Conservation (phyloP, 805 yeast genomes). For the Metschnikowia continentalis region DNA sequence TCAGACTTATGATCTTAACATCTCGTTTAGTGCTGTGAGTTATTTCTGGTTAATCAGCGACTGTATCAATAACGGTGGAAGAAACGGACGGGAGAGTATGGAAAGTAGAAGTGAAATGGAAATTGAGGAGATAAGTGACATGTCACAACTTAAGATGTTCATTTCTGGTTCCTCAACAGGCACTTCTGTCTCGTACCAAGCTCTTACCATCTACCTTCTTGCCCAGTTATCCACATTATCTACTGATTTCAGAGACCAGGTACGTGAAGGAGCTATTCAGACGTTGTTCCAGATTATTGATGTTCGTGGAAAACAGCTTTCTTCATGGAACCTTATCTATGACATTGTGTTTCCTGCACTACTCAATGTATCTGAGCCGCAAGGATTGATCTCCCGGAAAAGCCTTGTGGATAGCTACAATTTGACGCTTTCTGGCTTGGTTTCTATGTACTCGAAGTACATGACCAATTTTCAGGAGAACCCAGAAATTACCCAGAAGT, state of each 20-base stretch:
- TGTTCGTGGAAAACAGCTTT: constrained; percentile 29
- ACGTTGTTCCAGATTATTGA: constrained; percentile 70
- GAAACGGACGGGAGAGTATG: background rate
- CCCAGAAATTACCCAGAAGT: constrained; percentile 18
- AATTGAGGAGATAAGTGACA: background rate
- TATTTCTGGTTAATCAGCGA: constrained; percentile 93
- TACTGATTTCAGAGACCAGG: constrained; percentile 66
- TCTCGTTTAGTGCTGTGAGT: constrained; percentile 86
- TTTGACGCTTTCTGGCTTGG: constrained; percentile 61
- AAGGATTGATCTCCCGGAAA: constrained; percentile 20
- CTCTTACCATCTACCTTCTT: constrained; percentile 56
- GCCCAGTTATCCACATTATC: constrained; percentile 60
- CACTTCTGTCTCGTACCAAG: constrained; percentile 14
- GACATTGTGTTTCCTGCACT: constrained; percentile 55
- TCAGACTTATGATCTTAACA: constrained; percentile 73
- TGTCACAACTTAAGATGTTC: constrained; percentile 6
- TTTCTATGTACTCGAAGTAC: constrained; percentile 55
- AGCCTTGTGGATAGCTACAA: constrained; percentile 61
- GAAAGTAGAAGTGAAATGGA: background rate
- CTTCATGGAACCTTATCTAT: constrained; percentile 68
- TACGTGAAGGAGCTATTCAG: constrained; percentile 84
- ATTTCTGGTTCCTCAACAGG: constrained; percentile 5
- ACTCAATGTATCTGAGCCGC: constrained; percentile 24
- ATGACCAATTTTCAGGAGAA: constrained; percentile 32
- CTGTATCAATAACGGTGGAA: constrained; percentile 32